Evolutionary conservation across 371 early-diverging fungal species (phyloP).

Genomic region (Mucor mucedo): DNA sequence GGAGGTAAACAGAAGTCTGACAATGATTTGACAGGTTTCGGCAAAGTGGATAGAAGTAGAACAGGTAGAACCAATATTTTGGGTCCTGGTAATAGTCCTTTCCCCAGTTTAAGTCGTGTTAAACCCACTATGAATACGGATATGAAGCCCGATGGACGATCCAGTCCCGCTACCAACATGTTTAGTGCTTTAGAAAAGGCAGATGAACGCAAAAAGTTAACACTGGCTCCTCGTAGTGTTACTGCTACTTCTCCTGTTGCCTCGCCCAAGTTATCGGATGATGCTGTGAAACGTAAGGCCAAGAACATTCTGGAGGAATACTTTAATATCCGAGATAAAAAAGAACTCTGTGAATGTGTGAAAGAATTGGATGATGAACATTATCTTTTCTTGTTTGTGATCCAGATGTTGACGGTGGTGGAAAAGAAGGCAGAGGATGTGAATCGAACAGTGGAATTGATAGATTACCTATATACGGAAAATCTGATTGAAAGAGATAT

Average conservation of each 20-base stretch:
- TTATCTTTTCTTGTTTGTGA: constrained; percentile 54
- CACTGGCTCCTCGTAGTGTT: constrained; percentile 35
- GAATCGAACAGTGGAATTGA: constrained; percentile 53
- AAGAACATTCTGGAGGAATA: constrained; percentile 77
- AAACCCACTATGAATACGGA: constrained; percentile 38
- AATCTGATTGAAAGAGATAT: constrained; percentile 42
- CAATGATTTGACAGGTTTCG: constrained; percentile 82
- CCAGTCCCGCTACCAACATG: constrained; percentile 59
- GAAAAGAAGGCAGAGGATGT: constrained; percentile 69
- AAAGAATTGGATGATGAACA: constrained; percentile 69
- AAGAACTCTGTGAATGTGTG: constrained; percentile 64
- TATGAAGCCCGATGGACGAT: constrained; percentile 37
- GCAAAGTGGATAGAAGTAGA: constrained; percentile 75
- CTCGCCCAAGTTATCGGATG: constrained; percentile 48
- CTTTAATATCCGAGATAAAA: constrained; percentile 58
- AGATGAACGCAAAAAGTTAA: constrained; percentile 42
- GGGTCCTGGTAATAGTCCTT: constrained; percentile 66
- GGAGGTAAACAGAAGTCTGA: constrained; percentile 43
- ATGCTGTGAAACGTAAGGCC: constrained; percentile 66
- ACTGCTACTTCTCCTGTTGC: constrained; percentile 10
- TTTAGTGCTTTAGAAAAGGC: constrained; percentile 58
- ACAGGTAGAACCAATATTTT: constrained; percentile 50
- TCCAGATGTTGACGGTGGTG: constrained; percentile 47
- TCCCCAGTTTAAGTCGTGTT: constrained; percentile 50
- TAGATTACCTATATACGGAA: constrained; percentile 50